These are phyloP conservation scores for Hawksworthiomyces lignivorus DNA, from an alignment of 2,329 filamentous ascomycete species.

Conservation along the genomic window DNA sequence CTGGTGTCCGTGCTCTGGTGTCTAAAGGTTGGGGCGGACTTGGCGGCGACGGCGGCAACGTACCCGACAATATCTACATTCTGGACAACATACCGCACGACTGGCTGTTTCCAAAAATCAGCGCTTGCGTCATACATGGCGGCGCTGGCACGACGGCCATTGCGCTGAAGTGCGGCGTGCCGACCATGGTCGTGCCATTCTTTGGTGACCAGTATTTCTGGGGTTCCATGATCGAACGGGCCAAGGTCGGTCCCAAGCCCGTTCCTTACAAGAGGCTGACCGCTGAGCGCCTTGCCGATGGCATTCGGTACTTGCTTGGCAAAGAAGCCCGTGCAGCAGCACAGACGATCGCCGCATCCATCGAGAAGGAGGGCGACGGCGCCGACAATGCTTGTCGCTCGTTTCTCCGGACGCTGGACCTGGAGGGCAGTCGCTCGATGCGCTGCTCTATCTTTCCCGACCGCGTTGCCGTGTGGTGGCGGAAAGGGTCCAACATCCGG, in stretches of 20 bases:
- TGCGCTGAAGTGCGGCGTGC: constrained; percentile 61
- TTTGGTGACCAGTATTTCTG: constrained; percentile 77
- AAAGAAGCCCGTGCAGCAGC: constrained; percentile 52
- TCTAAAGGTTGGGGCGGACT: constrained; percentile 71
- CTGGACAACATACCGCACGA: constrained; percentile 69
- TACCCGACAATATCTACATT: constrained; percentile 60
- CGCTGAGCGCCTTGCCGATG: constrained; percentile 58
- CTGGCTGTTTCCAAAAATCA: constrained; percentile 64
- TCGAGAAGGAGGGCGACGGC: constrained; percentile 58
- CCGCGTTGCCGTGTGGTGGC: constrained; percentile 56
- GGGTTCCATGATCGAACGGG: constrained; percentile 59
- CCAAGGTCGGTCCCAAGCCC: constrained; percentile 57
- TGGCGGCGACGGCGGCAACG: constrained; percentile 41
- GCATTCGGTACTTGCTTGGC: constrained; percentile 59
- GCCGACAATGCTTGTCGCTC: constrained; percentile 60
- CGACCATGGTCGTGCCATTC: constrained; percentile 71
- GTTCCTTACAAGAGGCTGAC: constrained; percentile 62
- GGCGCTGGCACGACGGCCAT: constrained; percentile 71
- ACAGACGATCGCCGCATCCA: constrained; percentile 50
- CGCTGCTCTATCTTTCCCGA: constrained; percentile 59
- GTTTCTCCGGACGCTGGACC: constrained; percentile 54
- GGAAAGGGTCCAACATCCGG: constrained; percentile 53
- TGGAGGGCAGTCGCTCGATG: constrained; percentile 47
- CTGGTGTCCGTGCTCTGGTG: constrained; percentile 63
- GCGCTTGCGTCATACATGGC: constrained; percentile 66